These are phyloP conservation scores for Hymenotorrendiella dingleyae DNA, from an alignment of 2,329 filamentous ascomycete genomes.

Conservation along the genomic window DNA sequence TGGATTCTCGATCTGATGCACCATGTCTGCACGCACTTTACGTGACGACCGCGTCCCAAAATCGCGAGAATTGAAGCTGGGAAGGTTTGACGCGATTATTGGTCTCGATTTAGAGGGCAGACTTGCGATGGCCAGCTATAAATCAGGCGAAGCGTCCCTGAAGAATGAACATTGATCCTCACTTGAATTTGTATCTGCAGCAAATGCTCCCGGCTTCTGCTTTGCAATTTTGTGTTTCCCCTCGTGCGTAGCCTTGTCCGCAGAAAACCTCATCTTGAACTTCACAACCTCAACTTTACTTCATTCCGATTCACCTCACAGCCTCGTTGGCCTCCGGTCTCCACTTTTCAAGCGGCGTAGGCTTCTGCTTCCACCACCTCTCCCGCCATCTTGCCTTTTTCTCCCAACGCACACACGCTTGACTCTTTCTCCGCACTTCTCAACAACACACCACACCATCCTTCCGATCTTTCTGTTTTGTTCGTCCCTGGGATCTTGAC, in stretches of 20 bases:
- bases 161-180: too few relatives aligned
- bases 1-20: conserved; percentile 4
- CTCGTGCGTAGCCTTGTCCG: not conserved
- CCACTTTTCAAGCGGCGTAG: not conserved
- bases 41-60: not conserved
- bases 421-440: too few relatives aligned
- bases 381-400: not conserved
- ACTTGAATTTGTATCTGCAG: not conserved
- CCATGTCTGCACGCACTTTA: conserved; percentile 22
- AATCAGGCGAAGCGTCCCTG: too few relatives aligned
- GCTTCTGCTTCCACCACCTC: not conserved
- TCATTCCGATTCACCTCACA: not conserved
- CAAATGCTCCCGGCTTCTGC: not conserved
- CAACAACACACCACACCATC: not conserved
- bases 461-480: not conserved
- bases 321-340: not conserved
- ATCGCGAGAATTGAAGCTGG: conserved; percentile 4
- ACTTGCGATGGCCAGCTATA: not conserved
- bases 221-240: too few relatives aligned
- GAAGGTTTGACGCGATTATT: conserved; percentile 20
- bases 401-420: not conserved
- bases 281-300: not conserved
- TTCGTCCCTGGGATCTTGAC: not conserved
- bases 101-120: not conserved
- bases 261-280: not conserved